Percentiles rank a stretch among this genome's conserved stretches.
phyloP scores from a whole-genome alignment of 2,329 filamentous ascomycete species.

The Phaeosphaeria sp. region DNA sequence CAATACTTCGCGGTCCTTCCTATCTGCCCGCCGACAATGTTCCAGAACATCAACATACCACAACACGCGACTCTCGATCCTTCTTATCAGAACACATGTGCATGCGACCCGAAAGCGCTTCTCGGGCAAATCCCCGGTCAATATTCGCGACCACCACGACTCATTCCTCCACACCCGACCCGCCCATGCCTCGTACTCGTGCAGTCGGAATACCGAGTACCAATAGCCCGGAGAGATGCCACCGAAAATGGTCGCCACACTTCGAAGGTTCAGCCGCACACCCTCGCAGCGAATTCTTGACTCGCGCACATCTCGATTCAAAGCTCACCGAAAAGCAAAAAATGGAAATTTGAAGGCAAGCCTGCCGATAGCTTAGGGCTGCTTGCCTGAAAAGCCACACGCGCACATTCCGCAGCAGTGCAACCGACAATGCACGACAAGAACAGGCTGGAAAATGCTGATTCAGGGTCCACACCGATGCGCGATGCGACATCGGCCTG shows the following conservation, averaged over 20 bases:
- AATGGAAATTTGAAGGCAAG: neutral
- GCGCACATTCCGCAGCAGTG: neutral
- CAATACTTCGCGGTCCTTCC: no score
- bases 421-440: neutral
- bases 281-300: neutral
- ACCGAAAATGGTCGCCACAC: neutral
- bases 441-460: neutral
- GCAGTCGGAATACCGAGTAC: neutral
- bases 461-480: neutral
- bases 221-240: neutral
- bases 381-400: neutral
- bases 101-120: neutral
- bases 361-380: neutral
- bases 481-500: neutral
- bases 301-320: neutral
- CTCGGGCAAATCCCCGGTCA: neutral
- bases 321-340: neutral
- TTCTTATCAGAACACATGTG: neutral
- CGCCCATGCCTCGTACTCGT: neutral
- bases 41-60: neutral
- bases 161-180: neutral
- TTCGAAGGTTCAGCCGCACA: neutral
- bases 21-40: no score
- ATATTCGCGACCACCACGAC: neutral
- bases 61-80: neutral